Evolutionary conservation across 345 rosid species (phyloP).

Genomic region (Populus tremula): DNA sequence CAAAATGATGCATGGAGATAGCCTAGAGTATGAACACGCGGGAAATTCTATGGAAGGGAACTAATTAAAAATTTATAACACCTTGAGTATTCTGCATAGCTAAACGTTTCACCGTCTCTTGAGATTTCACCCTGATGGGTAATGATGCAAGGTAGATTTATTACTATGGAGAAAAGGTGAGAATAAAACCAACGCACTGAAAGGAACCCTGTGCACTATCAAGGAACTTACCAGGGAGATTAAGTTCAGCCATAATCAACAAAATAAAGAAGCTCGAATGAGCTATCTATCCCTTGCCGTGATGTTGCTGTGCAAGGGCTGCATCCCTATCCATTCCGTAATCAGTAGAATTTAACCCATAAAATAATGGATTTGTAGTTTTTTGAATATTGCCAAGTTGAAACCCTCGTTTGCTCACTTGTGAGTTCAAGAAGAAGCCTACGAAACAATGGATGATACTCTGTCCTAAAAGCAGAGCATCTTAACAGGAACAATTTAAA

Average conservation of each 20-base stretch:
- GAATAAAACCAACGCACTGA: neutral
- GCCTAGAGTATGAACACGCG: neutral
- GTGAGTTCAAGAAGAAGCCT: too few relatives aligned
- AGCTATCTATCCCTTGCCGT: neutral
- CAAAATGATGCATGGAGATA: neutral
- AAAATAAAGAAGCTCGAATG: neutral
- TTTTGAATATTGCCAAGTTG: too few relatives aligned
- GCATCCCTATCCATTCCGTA: neutral
- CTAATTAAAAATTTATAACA: neutral
- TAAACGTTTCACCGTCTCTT: neutral
- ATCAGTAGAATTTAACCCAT: too few relatives aligned
- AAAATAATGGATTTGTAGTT: too few relatives aligned
- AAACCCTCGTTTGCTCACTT: too few relatives aligned
- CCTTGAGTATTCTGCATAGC: neutral
- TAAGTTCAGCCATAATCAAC: neutral
- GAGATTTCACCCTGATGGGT: neutral
- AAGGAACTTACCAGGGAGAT: neutral
- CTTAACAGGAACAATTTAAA: neutral
- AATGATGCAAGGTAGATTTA: neutral
- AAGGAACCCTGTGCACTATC: neutral
- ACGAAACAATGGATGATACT: too few relatives aligned
- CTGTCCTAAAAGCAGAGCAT: neutral
- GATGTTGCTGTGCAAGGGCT: neutral
- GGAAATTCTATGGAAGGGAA: neutral
- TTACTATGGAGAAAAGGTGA: neutral